phyloP scores from a whole-genome alignment of 2,329 filamentous ascomycete genomes.

The Shiraia sp. region DNA sequence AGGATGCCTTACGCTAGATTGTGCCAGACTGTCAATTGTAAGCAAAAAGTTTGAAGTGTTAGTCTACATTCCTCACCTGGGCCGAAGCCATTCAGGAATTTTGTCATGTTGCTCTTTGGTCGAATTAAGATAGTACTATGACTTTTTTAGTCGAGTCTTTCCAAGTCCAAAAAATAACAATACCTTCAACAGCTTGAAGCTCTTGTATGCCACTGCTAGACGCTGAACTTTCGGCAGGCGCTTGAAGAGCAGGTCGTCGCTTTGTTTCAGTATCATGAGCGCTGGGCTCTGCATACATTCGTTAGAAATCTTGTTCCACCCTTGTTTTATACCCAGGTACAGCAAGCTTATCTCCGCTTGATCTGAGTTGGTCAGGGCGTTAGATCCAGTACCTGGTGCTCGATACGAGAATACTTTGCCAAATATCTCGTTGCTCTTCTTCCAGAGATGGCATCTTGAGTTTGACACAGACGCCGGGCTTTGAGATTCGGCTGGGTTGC shows the following conservation, averaged over 20 bases:
- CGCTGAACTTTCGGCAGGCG: conserved; percentile 29
- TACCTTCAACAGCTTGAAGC: conserved; percentile 41
- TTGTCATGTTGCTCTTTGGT: conserved; percentile 28
- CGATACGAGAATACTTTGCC: conserved; percentile 28
- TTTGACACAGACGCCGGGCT: conserved; percentile 3
- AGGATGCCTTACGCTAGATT: conserved; percentile 31
- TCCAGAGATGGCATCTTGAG: conserved; percentile 31
- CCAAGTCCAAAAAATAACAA: not conserved
- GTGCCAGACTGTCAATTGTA: conserved; percentile 16
- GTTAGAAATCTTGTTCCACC: conserved; percentile 27
- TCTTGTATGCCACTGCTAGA: conserved; percentile 36
- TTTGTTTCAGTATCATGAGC: conserved; percentile 31
- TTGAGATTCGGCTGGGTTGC: conserved; percentile 13
- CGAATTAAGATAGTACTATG: conserved; percentile 37
- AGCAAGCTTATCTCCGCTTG: conserved; percentile 32
- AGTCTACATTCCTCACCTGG: conserved; percentile 13
- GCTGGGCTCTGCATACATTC: conserved; percentile 36
- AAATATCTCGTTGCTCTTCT: conserved; percentile 37
- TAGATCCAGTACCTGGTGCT: conserved; percentile 12
- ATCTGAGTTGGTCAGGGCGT: conserved; percentile 5
- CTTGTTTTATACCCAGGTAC: conserved; percentile 34
- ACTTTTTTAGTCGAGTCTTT: not conserved
- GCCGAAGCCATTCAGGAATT: conserved; percentile 35
- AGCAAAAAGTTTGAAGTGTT: not conserved
- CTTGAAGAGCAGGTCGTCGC: conserved; percentile 35